A percentile compares a stretch with the other conserved stretches of the same genome.
phyloP scores from a whole-genome alignment of 1,284 basidiomycete species.

The Pholiota adiposa region DNA sequence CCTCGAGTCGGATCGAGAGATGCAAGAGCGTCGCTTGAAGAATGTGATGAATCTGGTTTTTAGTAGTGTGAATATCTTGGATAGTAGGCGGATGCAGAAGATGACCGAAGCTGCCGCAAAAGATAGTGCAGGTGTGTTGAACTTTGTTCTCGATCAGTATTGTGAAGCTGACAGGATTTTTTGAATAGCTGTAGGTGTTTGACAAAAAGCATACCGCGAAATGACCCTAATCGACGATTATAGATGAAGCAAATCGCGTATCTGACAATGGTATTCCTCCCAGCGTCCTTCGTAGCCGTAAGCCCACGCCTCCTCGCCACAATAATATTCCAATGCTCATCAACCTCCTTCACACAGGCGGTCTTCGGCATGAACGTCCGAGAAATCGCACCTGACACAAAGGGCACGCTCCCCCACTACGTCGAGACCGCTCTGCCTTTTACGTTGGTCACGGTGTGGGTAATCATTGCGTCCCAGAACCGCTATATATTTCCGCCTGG shows the following conservation, averaged over 20 bases:
- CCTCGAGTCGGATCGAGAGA: constrained; percentile 42
- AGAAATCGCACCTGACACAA: constrained; percentile 39
- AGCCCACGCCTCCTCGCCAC: constrained; percentile 22
- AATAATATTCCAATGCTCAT: not conserved
- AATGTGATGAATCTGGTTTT: constrained; percentile 59
- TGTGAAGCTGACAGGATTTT: constrained; percentile 32
- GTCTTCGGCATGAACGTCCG: constrained; percentile 51
- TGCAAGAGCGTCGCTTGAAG: constrained; percentile 50
- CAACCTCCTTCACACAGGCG: constrained; percentile 35
- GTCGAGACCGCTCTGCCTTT: constrained; percentile 42
- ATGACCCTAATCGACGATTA: not conserved
- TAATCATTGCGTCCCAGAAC: constrained; percentile 43
- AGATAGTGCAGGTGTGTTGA: constrained; percentile 44
- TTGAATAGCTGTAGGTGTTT: constrained; percentile 36
- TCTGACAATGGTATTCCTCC: constrained; percentile 59
- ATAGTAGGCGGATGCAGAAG: constrained; percentile 47
- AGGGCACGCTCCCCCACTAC: constrained; percentile 43
- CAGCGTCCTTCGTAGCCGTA: constrained; percentile 53
- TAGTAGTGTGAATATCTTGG: constrained; percentile 48
- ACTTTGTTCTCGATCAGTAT: constrained; percentile 16
- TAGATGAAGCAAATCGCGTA: constrained; percentile 55
- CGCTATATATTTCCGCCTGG: constrained; percentile 26
- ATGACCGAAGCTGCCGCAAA: constrained; percentile 50
- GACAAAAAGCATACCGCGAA: not conserved
- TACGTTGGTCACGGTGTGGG: constrained; percentile 52